Conservation (phyloP, 2,329 filamentous ascomycete genomes). For the Ascocoryne sarcoides region DNA sequence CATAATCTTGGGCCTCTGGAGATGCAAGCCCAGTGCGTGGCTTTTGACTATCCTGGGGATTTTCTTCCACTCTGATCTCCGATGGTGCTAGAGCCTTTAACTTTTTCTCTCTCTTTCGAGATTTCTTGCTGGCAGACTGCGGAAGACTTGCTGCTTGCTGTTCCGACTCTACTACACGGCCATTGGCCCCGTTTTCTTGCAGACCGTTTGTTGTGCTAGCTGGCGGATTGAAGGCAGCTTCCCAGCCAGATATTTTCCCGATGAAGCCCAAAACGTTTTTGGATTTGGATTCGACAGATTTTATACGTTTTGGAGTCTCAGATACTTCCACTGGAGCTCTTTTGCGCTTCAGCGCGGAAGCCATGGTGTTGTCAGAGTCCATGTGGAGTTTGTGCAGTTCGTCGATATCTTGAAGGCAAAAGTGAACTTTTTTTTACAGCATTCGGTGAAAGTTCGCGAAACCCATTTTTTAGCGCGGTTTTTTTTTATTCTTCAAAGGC, state of each 20-base stretch:
- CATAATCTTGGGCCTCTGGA: background rate
- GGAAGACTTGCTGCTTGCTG: constrained; percentile 16
- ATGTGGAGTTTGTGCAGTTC: constrained; percentile 18
- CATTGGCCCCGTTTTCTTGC: constrained; percentile 19
- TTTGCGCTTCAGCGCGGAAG: constrained; percentile 30
- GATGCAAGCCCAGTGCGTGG: background rate
- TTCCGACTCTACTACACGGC: constrained; percentile 4
- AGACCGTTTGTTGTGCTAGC: constrained; percentile 4
- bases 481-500: background rate
- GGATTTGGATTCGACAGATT: constrained; percentile 16
- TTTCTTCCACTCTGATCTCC: background rate
- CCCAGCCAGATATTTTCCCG: constrained; percentile 17
- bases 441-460: constrained; percentile 6
- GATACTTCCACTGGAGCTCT: constrained; percentile 24
- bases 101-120: background rate
- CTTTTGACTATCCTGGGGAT: too few relatives aligned
- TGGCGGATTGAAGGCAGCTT: constrained; percentile 21
- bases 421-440: constrained; percentile 16
- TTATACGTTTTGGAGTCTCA: constrained; percentile 24
- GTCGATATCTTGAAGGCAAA: constrained; percentile 4
- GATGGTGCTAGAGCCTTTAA: background rate
- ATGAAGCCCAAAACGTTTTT: constrained; percentile 8
- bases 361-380: constrained; percentile 28
- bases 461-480: constrained; percentile 6
- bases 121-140: constrained; percentile 13